phyloP scores from a whole-genome alignment of 805 yeast species.

The Candida khao-thaluensis region DNA sequence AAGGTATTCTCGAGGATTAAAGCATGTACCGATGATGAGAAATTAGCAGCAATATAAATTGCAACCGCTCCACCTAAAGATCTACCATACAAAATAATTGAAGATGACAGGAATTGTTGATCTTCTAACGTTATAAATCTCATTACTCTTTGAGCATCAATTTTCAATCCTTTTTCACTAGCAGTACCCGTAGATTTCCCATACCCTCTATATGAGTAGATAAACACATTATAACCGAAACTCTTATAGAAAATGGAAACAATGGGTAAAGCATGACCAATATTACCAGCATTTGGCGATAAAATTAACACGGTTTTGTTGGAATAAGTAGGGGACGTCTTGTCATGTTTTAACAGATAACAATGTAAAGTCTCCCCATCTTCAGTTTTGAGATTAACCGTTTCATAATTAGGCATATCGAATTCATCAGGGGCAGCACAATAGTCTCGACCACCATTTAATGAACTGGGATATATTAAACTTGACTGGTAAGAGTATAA shows the following conservation, averaged over 20 bases:
- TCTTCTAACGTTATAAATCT: conserved; percentile 51
- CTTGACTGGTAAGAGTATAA: conserved; percentile 61
- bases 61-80: conserved; percentile 96
- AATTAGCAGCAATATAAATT: conserved; percentile 69
- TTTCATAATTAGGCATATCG: conserved; percentile 60
- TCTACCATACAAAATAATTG: conserved; percentile 76
- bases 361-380: conserved; percentile 73
- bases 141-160: conserved; percentile 76
- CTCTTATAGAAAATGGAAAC: conserved; percentile 64
- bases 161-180: conserved; percentile 73
- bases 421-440: conserved; percentile 78
- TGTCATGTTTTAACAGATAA: conserved; percentile 56
- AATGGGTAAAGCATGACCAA: conserved; percentile 85
- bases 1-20: conserved; percentile 86
- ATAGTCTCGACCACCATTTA: conserved; percentile 67
- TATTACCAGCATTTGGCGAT: conserved; percentile 95
- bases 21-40: conserved; percentile 53
- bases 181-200: conserved; percentile 79
- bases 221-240: conserved; percentile 73
- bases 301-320: conserved; percentile 73
- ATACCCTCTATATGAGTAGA: conserved; percentile 89
- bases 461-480: conserved; percentile 79
- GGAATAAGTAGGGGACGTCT: conserved; percentile 34
- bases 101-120: conserved; percentile 49
- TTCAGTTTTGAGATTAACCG: conserved; percentile 54